A percentile compares a stretch with the other conserved stretches of the same genome.
phyloP scores from a whole-genome alignment of 2,329 filamentous ascomycete species.

The Neofusicoccum parvum region DNA sequence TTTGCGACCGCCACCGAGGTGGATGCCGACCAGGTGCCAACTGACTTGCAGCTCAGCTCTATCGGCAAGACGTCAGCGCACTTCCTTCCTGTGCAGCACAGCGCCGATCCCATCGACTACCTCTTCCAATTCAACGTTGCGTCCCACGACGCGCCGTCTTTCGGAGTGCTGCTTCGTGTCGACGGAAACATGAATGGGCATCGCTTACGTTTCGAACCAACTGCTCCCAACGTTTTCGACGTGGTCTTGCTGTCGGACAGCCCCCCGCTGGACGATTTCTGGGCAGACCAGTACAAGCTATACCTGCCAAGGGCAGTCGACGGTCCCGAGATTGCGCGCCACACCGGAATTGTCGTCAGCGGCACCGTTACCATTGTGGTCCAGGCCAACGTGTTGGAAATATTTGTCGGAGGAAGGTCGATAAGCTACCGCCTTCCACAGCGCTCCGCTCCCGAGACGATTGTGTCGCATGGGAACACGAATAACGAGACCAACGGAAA shows the following conservation, averaged over 20 bases:
- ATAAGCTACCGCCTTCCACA: slow-evolving; percentile 22
- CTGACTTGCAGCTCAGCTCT: background rate
- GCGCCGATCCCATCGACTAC: background rate
- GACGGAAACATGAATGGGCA: slow-evolving; percentile 22
- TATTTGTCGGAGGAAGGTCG: slow-evolving; percentile 24
- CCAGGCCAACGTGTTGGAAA: slow-evolving; percentile 17
- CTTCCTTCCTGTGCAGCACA: background rate
- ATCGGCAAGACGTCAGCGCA: background rate
- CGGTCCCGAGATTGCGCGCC: slow-evolving; percentile 40
- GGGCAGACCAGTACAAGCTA: slow-evolving; percentile 42
- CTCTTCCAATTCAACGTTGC: slow-evolving; percentile 15
- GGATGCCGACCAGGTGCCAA: background rate
- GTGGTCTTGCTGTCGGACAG: slow-evolving; percentile 35
- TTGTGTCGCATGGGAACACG: background rate
- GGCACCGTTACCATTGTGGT: slow-evolving; percentile 4
- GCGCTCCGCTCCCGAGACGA: background rate
- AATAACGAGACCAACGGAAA: background rate
- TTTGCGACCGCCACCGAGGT: background rate
- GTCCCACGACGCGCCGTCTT: slow-evolving; percentile 13
- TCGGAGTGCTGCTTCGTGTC: slow-evolving; percentile 22
- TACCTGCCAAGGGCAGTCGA: slow-evolving; percentile 37
- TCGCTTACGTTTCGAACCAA: slow-evolving; percentile 20
- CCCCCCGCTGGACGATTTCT: slow-evolving; percentile 42
- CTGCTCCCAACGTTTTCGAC: background rate
- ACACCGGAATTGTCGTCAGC: slow-evolving; percentile 25